A percentile compares a stretch with the other conserved stretches of the same genome.
phyloP scores from a whole-genome alignment of 2,329 filamentous ascomycete genomes.

The Chaetothyriales sp. region DNA sequence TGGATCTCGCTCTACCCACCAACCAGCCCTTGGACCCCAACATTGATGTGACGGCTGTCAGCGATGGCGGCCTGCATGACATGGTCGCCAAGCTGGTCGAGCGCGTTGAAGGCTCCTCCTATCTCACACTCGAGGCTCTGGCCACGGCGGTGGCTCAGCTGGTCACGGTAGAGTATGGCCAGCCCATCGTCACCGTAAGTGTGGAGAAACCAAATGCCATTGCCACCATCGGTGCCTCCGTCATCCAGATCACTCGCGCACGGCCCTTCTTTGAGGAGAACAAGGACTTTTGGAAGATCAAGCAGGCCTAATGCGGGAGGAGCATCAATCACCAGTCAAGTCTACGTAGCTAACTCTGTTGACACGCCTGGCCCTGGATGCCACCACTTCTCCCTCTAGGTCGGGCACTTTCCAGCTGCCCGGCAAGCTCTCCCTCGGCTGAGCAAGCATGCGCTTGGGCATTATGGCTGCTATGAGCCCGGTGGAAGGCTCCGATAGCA shows the following conservation, averaged over 20 bases:
- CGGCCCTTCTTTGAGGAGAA: constrained; percentile 29
- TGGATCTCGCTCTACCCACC: constrained; percentile 22
- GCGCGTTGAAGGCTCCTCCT: constrained; percentile 34
- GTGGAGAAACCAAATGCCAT: constrained; percentile 40
- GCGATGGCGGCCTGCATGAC: constrained; percentile 21
- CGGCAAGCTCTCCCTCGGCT: constrained; percentile 23
- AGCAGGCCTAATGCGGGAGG: constrained; percentile 9
- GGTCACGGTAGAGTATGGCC: constrained; percentile 31
- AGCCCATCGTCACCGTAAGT: constrained; percentile 33
- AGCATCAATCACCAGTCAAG: constrained; percentile 10
- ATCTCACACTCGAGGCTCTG: constrained; percentile 38
- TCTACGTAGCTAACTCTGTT: constrained; percentile 16
- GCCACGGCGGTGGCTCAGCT: constrained; percentile 36
- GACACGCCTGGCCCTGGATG: not conserved
- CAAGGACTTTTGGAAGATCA: constrained; percentile 20
- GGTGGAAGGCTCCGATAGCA: constrained; percentile 3
- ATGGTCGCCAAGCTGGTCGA: constrained; percentile 27
- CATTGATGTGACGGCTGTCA: constrained; percentile 2
- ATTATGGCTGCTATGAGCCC: constrained; percentile 1
- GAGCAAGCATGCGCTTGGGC: constrained; percentile 15
- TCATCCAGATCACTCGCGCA: constrained; percentile 36
- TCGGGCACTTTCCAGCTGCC: constrained; percentile 23
- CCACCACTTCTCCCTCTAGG: constrained; percentile 7
- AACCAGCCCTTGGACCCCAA: not conserved
- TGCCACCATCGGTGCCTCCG: constrained; percentile 35